These are phyloP conservation scores for Balamuthia mandrillaris DNA, from an alignment of 208 protist species.

Conservation along the genomic window DNA sequence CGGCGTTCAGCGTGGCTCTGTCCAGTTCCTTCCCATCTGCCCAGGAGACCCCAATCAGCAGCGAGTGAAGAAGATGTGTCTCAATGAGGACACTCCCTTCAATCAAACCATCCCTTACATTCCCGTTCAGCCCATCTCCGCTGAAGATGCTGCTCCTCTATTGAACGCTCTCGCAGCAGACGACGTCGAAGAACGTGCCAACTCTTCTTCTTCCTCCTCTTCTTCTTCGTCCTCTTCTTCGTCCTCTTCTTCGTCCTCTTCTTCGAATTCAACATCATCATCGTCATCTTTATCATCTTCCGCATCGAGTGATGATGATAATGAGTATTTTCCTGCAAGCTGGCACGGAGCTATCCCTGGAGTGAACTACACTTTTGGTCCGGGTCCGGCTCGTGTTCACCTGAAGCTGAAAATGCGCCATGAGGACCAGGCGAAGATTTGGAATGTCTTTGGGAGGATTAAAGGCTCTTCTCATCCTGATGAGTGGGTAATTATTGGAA, in stretches of 20 bases:
- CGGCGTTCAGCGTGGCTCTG: conserved; percentile 31
- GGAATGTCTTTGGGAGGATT: not conserved
- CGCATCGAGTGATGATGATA: not conserved
- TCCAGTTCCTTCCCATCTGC: conserved; percentile 39
- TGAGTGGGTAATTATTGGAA: not conserved
- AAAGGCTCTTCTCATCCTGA: not conserved
- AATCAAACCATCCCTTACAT: not conserved
- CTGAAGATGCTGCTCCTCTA: not conserved
- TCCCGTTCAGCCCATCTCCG: conserved; percentile 2
- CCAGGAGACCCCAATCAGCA: not conserved
- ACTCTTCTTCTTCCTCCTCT: not conserved
- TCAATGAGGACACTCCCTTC: not conserved
- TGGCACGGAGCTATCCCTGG: too few species aligned
- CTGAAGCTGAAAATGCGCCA: not conserved
- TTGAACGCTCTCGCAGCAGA: not conserved
- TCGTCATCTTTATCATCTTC: not conserved
- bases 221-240: not conserved
- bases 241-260: not conserved
- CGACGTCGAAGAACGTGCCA: not conserved
- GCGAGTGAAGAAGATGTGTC: not conserved
- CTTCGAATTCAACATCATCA: not conserved
- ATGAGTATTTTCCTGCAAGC: not conserved
- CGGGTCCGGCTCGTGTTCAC: not conserved
- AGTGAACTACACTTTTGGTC: too few species aligned
- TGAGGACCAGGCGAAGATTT: not conserved